These are phyloP conservation scores for Syncephalis plumigaleata DNA, from an alignment of 371 early-diverging fungal species.

Conservation along the genomic window DNA sequence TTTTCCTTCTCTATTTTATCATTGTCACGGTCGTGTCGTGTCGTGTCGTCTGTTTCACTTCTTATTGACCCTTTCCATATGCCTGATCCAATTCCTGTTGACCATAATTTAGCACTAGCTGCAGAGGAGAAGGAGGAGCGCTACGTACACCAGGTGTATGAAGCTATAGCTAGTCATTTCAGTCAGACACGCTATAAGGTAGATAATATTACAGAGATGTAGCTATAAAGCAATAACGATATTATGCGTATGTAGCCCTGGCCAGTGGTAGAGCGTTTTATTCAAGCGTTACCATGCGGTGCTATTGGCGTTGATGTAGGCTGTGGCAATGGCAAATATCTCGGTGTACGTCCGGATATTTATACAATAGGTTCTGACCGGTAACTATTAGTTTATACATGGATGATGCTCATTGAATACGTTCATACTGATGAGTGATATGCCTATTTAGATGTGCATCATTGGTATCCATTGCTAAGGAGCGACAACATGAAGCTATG, in stretches of 20 bases:
- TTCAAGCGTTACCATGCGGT: slow-evolving; percentile 35
- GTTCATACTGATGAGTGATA: neutral
- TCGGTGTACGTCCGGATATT: slow-evolving; percentile 62
- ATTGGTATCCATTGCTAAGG: slow-evolving; percentile 52
- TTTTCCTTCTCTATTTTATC: neutral
- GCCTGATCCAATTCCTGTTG: neutral
- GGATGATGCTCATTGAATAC: neutral
- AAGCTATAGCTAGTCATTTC: slow-evolving; percentile 85
- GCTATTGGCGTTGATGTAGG: slow-evolving; percentile 87
- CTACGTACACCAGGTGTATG: slow-evolving; percentile 83
- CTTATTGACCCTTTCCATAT: neutral
- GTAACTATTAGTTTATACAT: slow-evolving; percentile 13
- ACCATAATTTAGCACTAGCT: slow-evolving; percentile 4
- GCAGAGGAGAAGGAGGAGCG: slow-evolving; percentile 40
- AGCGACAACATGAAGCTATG: slow-evolving; percentile 68
- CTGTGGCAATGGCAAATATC: slow-evolving; percentile 96
- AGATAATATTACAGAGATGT: slow-evolving; percentile 1
- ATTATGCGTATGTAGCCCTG: slow-evolving; percentile 56
- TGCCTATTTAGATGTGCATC: slow-evolving; percentile 53
- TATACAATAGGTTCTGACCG: slow-evolving; percentile 73
- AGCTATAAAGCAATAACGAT: neutral
- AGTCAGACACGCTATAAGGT: slow-evolving; percentile 89
- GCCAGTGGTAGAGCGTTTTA: slow-evolving; percentile 86
- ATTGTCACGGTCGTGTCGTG: neutral
- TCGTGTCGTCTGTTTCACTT: neutral